A percentile compares a stretch with the other conserved stretches of the same genome.
Conservation (phyloP, 768 basidiomycete species). For the Stropharia rugosoannulata region DNA sequence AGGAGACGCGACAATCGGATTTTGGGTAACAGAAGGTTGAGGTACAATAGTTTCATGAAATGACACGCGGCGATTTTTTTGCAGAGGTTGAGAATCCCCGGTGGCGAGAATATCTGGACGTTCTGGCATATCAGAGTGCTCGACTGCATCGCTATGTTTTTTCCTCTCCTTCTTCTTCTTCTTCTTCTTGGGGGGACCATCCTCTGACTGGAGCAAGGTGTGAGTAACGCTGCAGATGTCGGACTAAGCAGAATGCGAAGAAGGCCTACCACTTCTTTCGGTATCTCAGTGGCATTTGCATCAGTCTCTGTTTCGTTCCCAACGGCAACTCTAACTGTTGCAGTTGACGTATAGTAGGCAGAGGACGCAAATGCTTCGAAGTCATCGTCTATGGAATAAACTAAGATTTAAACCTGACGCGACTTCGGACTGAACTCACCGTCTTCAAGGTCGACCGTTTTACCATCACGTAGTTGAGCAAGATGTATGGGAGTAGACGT, state of each 20-base stretch:
- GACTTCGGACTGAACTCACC: slow-evolving; percentile 39
- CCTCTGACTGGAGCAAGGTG: background rate
- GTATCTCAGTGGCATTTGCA: background rate
- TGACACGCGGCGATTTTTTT: slow-evolving; percentile 20
- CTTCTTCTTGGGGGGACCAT: background rate
- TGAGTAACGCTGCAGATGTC: background rate
- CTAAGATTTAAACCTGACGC: slow-evolving; percentile 2
- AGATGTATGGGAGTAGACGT: slow-evolving; percentile 33
- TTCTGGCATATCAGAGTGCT: background rate
- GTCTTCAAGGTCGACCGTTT: slow-evolving; percentile 70
- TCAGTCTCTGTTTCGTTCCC: slow-evolving; percentile 11
- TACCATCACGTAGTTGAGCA: slow-evolving; percentile 53
- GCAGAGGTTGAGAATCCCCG: slow-evolving; percentile 1
- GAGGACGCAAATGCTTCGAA: slow-evolving; percentile 68
- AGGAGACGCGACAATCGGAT: background rate
- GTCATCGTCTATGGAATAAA: slow-evolving; percentile 59
- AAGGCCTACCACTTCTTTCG: slow-evolving; percentile 3
- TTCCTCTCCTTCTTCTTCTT: slow-evolving; percentile 21
- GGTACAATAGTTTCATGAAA: slow-evolving; percentile 12
- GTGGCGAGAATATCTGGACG: background rate
- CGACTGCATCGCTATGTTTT: slow-evolving; percentile 7
- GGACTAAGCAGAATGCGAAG: background rate
- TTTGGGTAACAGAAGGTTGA: background rate
- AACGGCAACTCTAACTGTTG: slow-evolving; percentile 39
- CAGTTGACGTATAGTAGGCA: slow-evolving; percentile 31